These are phyloP conservation scores for Cytospora chrysosperma DNA, from an alignment of 2,329 filamentous ascomycete genomes.

Conservation along the genomic window DNA sequence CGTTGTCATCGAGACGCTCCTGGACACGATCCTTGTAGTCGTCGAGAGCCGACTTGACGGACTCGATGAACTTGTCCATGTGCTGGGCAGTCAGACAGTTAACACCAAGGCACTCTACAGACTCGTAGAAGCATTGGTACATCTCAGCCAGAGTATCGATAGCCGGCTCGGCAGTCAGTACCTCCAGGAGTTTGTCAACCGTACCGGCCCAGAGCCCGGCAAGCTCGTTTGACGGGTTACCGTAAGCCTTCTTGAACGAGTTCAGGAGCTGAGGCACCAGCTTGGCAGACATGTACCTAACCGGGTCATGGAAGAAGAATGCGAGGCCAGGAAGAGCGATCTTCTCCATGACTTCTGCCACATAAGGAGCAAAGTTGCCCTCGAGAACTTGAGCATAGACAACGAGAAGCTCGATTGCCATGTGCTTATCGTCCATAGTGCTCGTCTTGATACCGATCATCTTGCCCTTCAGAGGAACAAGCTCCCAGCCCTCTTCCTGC, in stretches of 20 bases:
- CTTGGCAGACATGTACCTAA: constrained; percentile 91
- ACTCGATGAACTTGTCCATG: constrained; percentile 85
- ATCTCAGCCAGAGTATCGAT: constrained; percentile 97
- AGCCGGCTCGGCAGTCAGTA: constrained; percentile 87
- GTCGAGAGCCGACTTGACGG: constrained; percentile 79
- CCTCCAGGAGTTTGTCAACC: constrained; percentile 87
- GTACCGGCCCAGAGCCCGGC: constrained; percentile 81
- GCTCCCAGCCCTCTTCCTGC: constrained; percentile 95
- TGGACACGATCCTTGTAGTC: constrained; percentile 90
- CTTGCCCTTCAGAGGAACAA: constrained; percentile 95
- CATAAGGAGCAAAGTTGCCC: constrained; percentile 86
- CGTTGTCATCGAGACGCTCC: constrained; percentile 79
- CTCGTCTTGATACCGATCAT: constrained; percentile 98
- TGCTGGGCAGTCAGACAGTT: constrained; percentile 75
- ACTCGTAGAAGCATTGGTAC: constrained; percentile 99
- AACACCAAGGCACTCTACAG: constrained; percentile 88
- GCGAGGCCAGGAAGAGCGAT: constrained; percentile 90
- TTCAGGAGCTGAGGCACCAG: constrained; percentile 90
- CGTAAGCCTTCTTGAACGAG: constrained; percentile 90
- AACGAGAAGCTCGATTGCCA: constrained; percentile 97
- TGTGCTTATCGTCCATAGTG: constrained; percentile 96
- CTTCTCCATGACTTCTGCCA: constrained; percentile 91
- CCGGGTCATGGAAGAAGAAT: constrained; percentile 99
- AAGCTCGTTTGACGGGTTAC: constrained; percentile 75
- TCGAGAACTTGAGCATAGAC: constrained; percentile 98